Evolutionary conservation across 441 rosid genomes (phyloP).

Genomic region (Daphne laureola): DNA sequence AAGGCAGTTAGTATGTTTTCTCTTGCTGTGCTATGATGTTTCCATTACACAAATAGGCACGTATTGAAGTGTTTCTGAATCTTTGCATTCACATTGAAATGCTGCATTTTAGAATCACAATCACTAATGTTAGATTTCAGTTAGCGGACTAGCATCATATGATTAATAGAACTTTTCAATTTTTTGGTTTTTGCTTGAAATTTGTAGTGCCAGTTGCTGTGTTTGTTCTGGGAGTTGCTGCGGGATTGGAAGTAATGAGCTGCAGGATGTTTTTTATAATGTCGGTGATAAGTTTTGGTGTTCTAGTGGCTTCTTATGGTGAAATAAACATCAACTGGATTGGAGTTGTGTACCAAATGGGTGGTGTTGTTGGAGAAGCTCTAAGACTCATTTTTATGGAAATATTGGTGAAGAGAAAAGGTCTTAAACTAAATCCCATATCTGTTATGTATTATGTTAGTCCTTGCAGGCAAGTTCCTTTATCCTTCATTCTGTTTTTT

Average conservation of each 20-base stretch:
- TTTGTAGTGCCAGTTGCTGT: constrained; percentile 99
- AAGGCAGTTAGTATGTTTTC: constrained; percentile 78
- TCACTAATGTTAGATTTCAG: no score
- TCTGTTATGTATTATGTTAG: constrained; percentile 90
- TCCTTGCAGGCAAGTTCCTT: constrained; percentile 75
- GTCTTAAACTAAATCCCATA: constrained; percentile 82
- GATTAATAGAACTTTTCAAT: no score
- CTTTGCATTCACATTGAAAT: no score
- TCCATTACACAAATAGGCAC: no score
- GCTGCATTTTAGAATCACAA: no score
- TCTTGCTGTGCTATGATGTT: no score
- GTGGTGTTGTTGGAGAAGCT: constrained; percentile 96
- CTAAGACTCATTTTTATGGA: constrained; percentile 91
- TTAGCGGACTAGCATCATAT: no score
- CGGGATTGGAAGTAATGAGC: constrained; percentile 91
- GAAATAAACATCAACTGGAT: constrained; percentile 81
- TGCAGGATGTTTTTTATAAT: constrained; percentile 89
- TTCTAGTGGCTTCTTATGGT: constrained; percentile 91
- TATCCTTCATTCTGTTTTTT: constrained; percentile 7
- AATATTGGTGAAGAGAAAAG: constrained; percentile 86
- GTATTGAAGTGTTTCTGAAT: no score
- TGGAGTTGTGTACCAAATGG: constrained; percentile 98
- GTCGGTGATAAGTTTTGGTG: constrained; percentile 92
- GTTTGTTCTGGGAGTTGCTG: constrained; percentile 84
- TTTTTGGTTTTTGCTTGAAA: constrained; percentile 17